Evolutionary conservation across 768 basidiomycete species (phyloP).

Genomic region (Leccinum fibrillosum): DNA sequence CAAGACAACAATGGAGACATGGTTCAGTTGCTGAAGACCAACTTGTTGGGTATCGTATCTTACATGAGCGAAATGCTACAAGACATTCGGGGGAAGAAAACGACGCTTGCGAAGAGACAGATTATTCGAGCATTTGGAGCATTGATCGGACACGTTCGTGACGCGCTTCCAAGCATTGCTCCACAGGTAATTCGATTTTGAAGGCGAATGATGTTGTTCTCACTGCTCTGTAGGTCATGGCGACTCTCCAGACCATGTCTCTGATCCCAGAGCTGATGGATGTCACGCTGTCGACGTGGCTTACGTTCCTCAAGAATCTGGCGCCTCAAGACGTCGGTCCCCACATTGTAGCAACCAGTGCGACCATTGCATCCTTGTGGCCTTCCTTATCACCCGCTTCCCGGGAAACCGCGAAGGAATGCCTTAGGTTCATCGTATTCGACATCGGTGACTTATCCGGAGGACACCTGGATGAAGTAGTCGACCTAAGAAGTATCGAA

Average conservation of each 20-base stretch:
- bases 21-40: constrained; percentile 60
- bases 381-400: constrained; percentile 50
- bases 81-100: constrained; percentile 76
- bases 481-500: constrained; percentile 69
- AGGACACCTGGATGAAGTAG: constrained; percentile 69
- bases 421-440: constrained; percentile 67
- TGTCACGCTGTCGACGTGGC: constrained; percentile 79
- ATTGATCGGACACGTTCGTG: constrained; percentile 67
- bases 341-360: constrained; percentile 83
- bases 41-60: constrained; percentile 84
- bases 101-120: constrained; percentile 63
- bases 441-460: constrained; percentile 55
- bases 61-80: constrained; percentile 84
- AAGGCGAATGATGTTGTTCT: constrained; percentile 5
- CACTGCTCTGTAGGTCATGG: constrained; percentile 71
- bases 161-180: constrained; percentile 69
- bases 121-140: constrained; percentile 77
- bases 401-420: constrained; percentile 51
- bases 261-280: constrained; percentile 69
- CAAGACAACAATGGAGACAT: constrained; percentile 38
- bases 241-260: constrained; percentile 90
- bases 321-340: constrained; percentile 70
- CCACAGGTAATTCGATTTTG: constrained; percentile 65
- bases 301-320: constrained; percentile 68
- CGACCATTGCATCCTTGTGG: constrained; percentile 82